These are phyloP conservation scores for Phaffomyces thermotolerans DNA, from an alignment of 805 yeast species.

Conservation along the genomic window DNA sequence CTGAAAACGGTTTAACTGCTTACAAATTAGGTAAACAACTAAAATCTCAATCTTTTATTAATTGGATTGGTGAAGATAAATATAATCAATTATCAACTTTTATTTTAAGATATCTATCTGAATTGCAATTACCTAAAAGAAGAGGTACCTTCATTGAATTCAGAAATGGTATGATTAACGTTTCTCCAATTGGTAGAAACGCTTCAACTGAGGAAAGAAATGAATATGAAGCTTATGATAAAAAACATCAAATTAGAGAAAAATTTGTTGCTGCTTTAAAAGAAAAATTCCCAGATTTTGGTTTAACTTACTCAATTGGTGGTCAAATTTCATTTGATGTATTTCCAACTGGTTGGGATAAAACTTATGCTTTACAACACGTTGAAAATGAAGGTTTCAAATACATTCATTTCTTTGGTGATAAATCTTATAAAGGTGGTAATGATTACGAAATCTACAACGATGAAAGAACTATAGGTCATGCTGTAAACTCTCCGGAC, in stretches of 20 bases:
- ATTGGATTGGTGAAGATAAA: conserved; percentile 92
- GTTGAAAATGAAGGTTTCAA: conserved; percentile 79
- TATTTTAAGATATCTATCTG: conserved; percentile 76
- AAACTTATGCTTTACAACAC: conserved; percentile 95
- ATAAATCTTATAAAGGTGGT: conserved; percentile 95
- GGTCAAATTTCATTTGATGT: conserved; percentile 99
- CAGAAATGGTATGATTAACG: conserved; percentile 99
- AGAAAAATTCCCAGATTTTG: conserved; percentile 73
- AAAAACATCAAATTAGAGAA: conserved; percentile 72
- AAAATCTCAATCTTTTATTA: conserved; percentile 89
- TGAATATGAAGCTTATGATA: conserved; percentile 84
- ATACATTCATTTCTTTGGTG: conserved; percentile 96
- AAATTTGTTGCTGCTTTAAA: conserved; percentile 79
- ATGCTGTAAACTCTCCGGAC: conserved; percentile 80
- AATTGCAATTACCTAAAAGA: conserved; percentile 88
- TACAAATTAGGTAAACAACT: conserved; percentile 83
- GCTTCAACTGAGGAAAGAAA: conserved; percentile 91
- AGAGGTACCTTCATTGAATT: conserved; percentile 98
- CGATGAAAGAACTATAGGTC: conserved; percentile 93
- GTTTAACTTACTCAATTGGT: conserved; percentile 94
- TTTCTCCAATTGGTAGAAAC: conserved; percentile 97
- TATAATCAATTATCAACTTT: conserved; percentile 86
- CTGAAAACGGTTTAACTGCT: conserved; percentile 97
- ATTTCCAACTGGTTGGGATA: conserved; percentile 99
- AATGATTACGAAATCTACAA: conserved; percentile 95